A percentile compares a stretch with the other conserved stretches of the same genome.
These are phyloP conservation scores for Hypoxylon perforatum DNA, from an alignment of 495 filamentous ascomycete genomes.

Conservation along the genomic window DNA sequence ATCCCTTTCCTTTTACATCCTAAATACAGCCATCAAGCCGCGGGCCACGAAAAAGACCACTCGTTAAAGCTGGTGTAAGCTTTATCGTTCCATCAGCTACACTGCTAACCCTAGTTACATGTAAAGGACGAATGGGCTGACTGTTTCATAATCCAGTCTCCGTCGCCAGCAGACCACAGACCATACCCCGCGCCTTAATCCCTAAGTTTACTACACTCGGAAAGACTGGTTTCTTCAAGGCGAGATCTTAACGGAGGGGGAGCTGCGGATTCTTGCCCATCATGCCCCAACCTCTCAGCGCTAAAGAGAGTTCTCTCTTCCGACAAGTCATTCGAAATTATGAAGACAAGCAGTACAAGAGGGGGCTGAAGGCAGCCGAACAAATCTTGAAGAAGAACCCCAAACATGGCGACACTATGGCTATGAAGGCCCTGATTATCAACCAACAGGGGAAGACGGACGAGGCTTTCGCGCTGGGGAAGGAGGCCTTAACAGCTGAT, in stretches of 20 bases:
- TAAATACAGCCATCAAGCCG: not conserved
- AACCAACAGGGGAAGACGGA: conserved; percentile 89
- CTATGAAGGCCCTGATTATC: conserved; percentile 98
- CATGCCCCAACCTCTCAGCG: conserved; percentile 85
- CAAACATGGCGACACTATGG: conserved; percentile 97
- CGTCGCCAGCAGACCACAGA: conserved; percentile 5
- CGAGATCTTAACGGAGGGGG: conserved; percentile 24
- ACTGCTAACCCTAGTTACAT: not conserved
- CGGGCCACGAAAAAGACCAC: not conserved
- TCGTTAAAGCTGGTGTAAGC: conserved; percentile 1
- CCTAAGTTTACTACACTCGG: not conserved
- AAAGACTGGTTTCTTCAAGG: not conserved
- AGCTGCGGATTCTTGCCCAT: conserved; percentile 30
- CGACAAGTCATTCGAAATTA: conserved; percentile 93
- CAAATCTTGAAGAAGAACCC: conserved; percentile 94
- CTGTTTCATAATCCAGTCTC: conserved; percentile 6
- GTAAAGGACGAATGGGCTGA: conserved; percentile 14
- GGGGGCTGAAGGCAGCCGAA: conserved; percentile 91
- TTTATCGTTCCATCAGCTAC: not conserved
- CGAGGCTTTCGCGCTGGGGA: conserved; percentile 92
- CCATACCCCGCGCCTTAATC: conserved; percentile 7
- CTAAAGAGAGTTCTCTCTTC: conserved; percentile 94
- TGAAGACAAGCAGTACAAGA: conserved; percentile 98
- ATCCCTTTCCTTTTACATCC: not conserved
- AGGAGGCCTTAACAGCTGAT: conserved; percentile 88